A percentile compares a stretch with the other conserved stretches of the same genome.
Conservation (phyloP, 208 protist species). For the Trypanosomatidae sp. region DNA sequence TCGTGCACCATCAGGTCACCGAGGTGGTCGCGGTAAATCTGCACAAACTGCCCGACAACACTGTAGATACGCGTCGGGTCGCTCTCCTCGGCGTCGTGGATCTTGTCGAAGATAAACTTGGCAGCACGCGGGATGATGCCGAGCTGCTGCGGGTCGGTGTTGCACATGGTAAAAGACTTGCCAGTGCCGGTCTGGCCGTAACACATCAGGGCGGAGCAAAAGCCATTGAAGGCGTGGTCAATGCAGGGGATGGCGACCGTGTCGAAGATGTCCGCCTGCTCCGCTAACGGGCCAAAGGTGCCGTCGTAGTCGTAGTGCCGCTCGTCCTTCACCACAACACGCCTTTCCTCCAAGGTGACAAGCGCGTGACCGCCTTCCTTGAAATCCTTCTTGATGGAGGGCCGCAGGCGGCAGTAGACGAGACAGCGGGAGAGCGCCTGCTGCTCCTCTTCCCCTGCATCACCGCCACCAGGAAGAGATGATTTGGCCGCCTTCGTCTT, state of each 20-base stretch:
- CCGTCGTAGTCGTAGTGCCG: conserved; percentile 86
- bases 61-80: conserved; percentile 39
- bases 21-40: conserved; percentile 91
- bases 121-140: conserved; percentile 89
- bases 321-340: conserved; percentile 78
- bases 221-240: conserved; percentile 85
- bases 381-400: conserved; percentile 68
- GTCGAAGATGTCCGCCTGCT: conserved; percentile 80
- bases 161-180: conserved; percentile 93
- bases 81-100: conserved; percentile 22
- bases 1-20: conserved; percentile 76
- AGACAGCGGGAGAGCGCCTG: conserved; percentile 64
- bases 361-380: conserved; percentile 61
- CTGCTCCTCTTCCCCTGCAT: too few species aligned
- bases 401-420: conserved; percentile 80
- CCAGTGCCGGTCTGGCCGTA: conserved; percentile 93
- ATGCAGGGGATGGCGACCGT: conserved; percentile 79
- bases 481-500: conserved; percentile 21
- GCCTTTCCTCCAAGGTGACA: conserved; percentile 52
- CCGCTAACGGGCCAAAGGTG: conserved; percentile 63
- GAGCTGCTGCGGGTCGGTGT: conserved; percentile 67
- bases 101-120: conserved; percentile 67
- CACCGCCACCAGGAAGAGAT: too few species aligned
- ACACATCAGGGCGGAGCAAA: conserved; percentile 89
- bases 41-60: conserved; percentile 89